phyloP scores from a whole-genome alignment of 768 basidiomycete species.

The Suillus clintonianus region DNA sequence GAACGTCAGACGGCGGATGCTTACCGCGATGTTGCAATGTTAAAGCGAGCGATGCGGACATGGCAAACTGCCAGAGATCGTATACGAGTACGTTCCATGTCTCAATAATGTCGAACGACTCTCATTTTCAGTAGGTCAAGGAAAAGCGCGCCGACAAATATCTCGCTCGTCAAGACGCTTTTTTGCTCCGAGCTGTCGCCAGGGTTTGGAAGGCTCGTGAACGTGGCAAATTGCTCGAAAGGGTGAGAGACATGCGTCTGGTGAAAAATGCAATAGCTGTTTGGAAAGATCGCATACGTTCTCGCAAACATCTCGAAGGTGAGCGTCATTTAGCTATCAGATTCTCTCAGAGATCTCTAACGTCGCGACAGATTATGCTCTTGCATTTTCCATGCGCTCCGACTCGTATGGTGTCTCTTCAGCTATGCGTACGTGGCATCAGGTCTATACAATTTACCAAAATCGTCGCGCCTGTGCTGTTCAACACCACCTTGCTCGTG shows the following conservation, averaged over 20 bases:
- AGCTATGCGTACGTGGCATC: conserved; percentile 48
- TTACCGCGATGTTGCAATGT: conserved; percentile 41
- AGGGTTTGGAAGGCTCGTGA: conserved; percentile 72
- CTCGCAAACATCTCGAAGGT: conserved; percentile 51
- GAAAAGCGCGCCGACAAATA: conserved; percentile 60
- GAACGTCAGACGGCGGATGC: conserved; percentile 44
- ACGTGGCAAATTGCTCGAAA: conserved; percentile 57
- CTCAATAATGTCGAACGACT: not conserved
- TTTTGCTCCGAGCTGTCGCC: conserved; percentile 58
- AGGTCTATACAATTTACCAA: conserved; percentile 42
- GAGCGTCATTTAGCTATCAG: conserved; percentile 4
- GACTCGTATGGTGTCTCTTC: conserved; percentile 40
- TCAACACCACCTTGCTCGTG: conserved; percentile 34
- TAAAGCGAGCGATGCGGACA: conserved; percentile 47
- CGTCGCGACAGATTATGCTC: conserved; percentile 43
- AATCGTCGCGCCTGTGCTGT: conserved; percentile 50
- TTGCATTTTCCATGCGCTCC: conserved; percentile 49
- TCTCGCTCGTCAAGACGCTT: conserved; percentile 54
- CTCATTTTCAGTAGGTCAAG: conserved; percentile 45
- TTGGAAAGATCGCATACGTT: conserved; percentile 51
- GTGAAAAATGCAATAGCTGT: conserved; percentile 46
- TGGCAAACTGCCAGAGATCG: conserved; percentile 59
- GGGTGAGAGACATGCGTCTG: conserved; percentile 48
- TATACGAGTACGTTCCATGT: conserved; percentile 45
- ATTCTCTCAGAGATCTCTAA: conserved; percentile 3